Evolutionary conservation across 805 yeast species (phyloP).

Genomic region (Pichia californica): DNA sequence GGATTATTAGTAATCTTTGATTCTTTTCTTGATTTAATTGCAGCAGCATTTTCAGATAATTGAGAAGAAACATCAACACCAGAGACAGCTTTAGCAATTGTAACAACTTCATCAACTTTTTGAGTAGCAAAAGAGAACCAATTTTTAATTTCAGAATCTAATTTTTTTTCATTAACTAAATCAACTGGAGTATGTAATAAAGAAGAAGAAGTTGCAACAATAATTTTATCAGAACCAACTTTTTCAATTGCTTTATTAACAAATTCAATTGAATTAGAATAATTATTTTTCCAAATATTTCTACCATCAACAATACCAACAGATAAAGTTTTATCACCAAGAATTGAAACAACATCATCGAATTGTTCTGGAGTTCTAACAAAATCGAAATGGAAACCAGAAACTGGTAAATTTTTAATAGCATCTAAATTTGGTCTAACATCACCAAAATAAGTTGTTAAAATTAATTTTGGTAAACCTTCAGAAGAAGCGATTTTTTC

Average conservation of each 20-base stretch:
- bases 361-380: constrained; percentile 96
- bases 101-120: constrained; percentile 87
- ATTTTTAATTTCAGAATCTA: constrained; percentile 86
- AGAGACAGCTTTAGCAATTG: constrained; percentile 79
- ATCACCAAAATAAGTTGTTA: constrained; percentile 96
- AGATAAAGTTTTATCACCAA: constrained; percentile 73
- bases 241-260: constrained; percentile 78
- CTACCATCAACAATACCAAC: constrained; percentile 98
- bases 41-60: constrained; percentile 79
- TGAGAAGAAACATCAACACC: constrained; percentile 77
- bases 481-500: constrained; percentile 61
- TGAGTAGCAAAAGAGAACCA: constrained; percentile 99
- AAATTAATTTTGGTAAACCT: constrained; percentile 69
- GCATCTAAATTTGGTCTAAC: constrained; percentile 94
- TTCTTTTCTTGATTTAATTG: constrained; percentile 77
- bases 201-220: constrained; percentile 95
- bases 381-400: constrained; percentile 95
- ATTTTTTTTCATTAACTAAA: constrained; percentile 84
- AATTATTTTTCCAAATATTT: constrained; percentile 99
- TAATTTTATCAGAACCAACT: constrained; percentile 80
- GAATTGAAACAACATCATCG: constrained; percentile 65
- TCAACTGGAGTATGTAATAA: constrained; percentile 98
- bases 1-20: constrained; percentile 89
- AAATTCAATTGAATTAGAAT: constrained; percentile 73
- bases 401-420: constrained; percentile 83